A percentile compares a stretch with the other conserved stretches of the same genome.
Conservation (phyloP, 345 rosid species). For the Citrus reticulata region DNA sequence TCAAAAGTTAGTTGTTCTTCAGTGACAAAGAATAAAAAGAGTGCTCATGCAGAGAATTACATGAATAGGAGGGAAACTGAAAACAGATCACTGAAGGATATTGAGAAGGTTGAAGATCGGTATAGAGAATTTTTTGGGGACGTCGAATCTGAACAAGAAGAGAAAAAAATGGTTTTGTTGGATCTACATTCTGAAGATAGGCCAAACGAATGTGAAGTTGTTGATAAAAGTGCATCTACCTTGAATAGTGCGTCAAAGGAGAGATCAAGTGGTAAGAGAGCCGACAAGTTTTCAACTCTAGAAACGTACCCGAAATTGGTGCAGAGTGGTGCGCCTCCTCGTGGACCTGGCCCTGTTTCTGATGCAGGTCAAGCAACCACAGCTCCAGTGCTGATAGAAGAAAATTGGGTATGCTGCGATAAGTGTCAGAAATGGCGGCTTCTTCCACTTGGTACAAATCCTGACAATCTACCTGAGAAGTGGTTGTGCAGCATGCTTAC, state of each 20-base stretch:
- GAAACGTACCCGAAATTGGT: slow-evolving; percentile 28
- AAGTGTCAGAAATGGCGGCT: slow-evolving; percentile 92
- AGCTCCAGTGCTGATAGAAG: slow-evolving; percentile 52
- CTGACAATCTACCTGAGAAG: slow-evolving; percentile 73
- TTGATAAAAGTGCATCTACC: slow-evolving; percentile 36
- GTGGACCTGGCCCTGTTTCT: slow-evolving; percentile 30
- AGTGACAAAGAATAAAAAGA: slow-evolving; percentile 45
- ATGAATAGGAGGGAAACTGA: slow-evolving; percentile 38
- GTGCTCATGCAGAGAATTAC: slow-evolving; percentile 26
- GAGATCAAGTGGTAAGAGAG: slow-evolving; percentile 35
- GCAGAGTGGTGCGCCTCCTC: slow-evolving; percentile 29
- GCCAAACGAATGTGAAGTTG: slow-evolving; percentile 31
- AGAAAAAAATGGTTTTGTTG: slow-evolving; percentile 34
- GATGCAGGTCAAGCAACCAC: slow-evolving; percentile 41
- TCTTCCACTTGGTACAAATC: slow-evolving; percentile 68
- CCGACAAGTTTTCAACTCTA: slow-evolving; percentile 23
- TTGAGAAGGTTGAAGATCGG: slow-evolving; percentile 49
- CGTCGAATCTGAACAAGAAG: slow-evolving; percentile 56
- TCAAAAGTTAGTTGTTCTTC: slow-evolving; percentile 37
- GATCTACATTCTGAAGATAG: slow-evolving; percentile 30
- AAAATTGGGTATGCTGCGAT: slow-evolving; percentile 90
- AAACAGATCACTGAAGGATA: slow-evolving; percentile 42
- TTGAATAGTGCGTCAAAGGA: slow-evolving; percentile 35
- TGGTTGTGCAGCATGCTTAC: slow-evolving; percentile 94
- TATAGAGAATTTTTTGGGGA: slow-evolving; percentile 83